phyloP scores from a whole-genome alignment of 1,284 basidiomycete species.

The Trichosporon sp. region DNA sequence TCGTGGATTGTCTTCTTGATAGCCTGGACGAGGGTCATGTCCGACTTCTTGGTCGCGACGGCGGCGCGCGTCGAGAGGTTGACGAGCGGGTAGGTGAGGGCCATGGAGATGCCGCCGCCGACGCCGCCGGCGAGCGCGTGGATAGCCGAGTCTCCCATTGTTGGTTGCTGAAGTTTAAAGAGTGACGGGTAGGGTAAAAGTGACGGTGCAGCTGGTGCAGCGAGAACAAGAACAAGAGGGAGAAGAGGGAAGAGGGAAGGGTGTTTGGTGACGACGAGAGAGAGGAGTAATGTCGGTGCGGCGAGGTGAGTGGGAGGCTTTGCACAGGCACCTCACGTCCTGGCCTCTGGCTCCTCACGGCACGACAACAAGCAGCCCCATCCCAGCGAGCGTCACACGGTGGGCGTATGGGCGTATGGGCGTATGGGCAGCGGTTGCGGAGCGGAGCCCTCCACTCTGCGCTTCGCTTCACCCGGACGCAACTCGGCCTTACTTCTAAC shows the following conservation, averaged over 20 bases:
- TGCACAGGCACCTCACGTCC: neutral
- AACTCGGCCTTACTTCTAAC: neutral
- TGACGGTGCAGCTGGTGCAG: neutral
- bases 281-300: neutral
- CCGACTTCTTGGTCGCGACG: conserved; percentile 69
- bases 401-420: neutral
- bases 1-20: conserved; percentile 72
- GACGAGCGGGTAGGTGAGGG: conserved; percentile 66
- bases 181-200: neutral
- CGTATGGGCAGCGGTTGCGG: neutral
- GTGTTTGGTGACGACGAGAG: neutral
- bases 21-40: conserved; percentile 35
- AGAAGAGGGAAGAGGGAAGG: neutral
- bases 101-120: conserved; percentile 86
- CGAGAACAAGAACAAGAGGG: neutral
- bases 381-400: neutral
- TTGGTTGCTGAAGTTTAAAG: neutral
- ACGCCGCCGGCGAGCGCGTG: conserved; percentile 85
- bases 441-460: neutral
- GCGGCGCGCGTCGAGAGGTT: conserved; percentile 90
- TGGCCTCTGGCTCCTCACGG: neutral
- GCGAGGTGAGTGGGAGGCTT: neutral
- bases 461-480: neutral
- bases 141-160: conserved; percentile 67
- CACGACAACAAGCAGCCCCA: neutral